Evolutionary conservation across 2,329 filamentous ascomycete species (phyloP).

Genomic region (Thielaviopsis punctulata): DNA sequence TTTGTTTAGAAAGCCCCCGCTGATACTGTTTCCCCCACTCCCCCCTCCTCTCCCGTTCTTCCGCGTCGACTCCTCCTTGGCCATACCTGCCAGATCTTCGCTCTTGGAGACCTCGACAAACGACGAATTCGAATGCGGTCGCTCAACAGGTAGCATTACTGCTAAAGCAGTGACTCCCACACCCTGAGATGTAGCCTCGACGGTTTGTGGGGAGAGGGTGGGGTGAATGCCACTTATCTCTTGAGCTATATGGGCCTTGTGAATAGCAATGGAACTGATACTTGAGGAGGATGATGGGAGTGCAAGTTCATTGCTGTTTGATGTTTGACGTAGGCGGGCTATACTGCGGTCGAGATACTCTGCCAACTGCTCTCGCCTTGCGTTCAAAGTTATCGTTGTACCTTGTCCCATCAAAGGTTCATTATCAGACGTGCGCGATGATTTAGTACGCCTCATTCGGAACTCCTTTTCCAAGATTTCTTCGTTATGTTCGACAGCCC

Average conservation of each 20-base stretch:
- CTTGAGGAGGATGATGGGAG: not conserved
- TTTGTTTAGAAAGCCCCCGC: slow-evolving; percentile 3
- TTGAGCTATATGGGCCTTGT: not conserved
- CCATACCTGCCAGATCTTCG: not conserved
- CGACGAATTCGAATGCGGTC: not conserved
- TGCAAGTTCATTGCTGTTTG: not conserved
- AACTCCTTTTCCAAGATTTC: slow-evolving; percentile 33
- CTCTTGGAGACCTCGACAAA: not conserved
- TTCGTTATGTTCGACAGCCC: slow-evolving; percentile 28
- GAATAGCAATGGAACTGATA: not conserved
- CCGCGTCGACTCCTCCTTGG: not conserved
- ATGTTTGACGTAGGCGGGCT: slow-evolving; percentile 24
- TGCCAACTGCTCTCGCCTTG: slow-evolving; percentile 30
- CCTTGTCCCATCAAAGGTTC: not conserved
- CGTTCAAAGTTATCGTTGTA: slow-evolving; percentile 16
- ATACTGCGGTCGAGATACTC: slow-evolving; percentile 30
- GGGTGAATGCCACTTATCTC: not conserved
- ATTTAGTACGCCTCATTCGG: slow-evolving; percentile 13
- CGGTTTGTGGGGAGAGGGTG: not conserved
- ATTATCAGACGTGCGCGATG: not conserved
- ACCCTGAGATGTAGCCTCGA: not conserved
- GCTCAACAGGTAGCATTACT: not conserved
- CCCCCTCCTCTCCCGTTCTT: not conserved
- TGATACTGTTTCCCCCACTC: not conserved
- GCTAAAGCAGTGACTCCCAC: not conserved